Percentiles rank a stretch among this genome's conserved stretches.
Conservation (phyloP, 495 filamentous ascomycete species). For the Amorphotheca resinae region DNA sequence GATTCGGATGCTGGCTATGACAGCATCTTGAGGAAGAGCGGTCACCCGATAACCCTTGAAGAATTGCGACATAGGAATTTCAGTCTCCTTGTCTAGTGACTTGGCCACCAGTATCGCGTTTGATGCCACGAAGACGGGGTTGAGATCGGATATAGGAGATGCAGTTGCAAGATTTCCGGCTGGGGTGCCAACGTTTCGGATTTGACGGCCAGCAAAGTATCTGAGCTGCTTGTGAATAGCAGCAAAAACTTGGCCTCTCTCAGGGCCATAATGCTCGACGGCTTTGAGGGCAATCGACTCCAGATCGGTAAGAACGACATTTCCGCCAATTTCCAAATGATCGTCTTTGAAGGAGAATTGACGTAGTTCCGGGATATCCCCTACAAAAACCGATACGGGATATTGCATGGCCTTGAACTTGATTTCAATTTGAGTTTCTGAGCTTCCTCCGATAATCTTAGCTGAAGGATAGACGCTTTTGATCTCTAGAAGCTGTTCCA, state of each 20-base stretch:
- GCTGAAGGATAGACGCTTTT: slow-evolving; percentile 74
- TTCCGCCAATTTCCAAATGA: slow-evolving; percentile 78
- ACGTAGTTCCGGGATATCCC: slow-evolving; percentile 80
- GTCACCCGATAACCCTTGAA: slow-evolving; percentile 87
- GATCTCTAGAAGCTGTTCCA: slow-evolving; percentile 82
- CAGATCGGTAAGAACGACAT: slow-evolving; percentile 77
- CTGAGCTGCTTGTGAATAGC: slow-evolving; percentile 68
- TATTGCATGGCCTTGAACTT: slow-evolving; percentile 97
- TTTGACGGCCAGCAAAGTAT: slow-evolving; percentile 94
- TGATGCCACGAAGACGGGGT: slow-evolving; percentile 84
- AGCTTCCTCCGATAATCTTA: slow-evolving; percentile 92
- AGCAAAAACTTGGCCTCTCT: slow-evolving; percentile 56
- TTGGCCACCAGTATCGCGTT: slow-evolving; percentile 72
- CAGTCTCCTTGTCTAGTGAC: slow-evolving; percentile 51
- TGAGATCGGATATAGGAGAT: slow-evolving; percentile 91
- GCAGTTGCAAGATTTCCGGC: slow-evolving; percentile 93
- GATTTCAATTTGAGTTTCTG: slow-evolving; percentile 95
- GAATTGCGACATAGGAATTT: slow-evolving; percentile 85
- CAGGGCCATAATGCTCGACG: slow-evolving; percentile 63
- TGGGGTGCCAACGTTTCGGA: slow-evolving; percentile 91
- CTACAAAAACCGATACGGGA: slow-evolving; percentile 77
- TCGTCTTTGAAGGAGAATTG: slow-evolving; percentile 70
- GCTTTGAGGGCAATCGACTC: slow-evolving; percentile 64
- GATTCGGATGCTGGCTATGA: slow-evolving; percentile 79
- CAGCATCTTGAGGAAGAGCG: slow-evolving; percentile 65